Percentiles rank a stretch among this genome's conserved stretches.
These are phyloP conservation scores for Brachypodium distachyon DNA, from an alignment of 202 grass and related monocot species.

Conservation along the genomic window DNA sequence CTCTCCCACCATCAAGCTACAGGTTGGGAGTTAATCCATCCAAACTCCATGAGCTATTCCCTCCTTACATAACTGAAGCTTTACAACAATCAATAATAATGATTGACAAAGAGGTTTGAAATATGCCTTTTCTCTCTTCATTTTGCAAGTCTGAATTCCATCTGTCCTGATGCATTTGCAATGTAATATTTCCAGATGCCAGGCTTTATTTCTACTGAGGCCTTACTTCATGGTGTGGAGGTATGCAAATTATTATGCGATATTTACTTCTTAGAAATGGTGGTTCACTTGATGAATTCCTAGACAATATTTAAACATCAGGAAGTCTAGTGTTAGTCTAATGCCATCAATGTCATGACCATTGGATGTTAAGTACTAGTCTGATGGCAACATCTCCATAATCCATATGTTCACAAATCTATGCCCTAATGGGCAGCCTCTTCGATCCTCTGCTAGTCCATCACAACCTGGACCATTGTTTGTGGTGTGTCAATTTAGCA, in stretches of 20 bases:
- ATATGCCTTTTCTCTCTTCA: not conserved
- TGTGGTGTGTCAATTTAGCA: too few relatives aligned
- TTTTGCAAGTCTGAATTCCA: not conserved
- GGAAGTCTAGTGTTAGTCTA: not conserved
- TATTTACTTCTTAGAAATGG: not conserved
- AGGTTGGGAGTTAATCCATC: constrained; percentile 72
- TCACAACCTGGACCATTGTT: too few relatives aligned
- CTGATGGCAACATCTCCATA: not conserved
- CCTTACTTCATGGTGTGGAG: constrained; percentile 97
- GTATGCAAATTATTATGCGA: constrained; percentile 29
- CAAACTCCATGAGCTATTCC: constrained; percentile 79
- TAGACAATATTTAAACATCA: not conserved
- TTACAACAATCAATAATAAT: constrained; percentile 65
- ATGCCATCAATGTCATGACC: not conserved
- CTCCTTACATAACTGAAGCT: constrained; percentile 72
- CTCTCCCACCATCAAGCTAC: constrained; percentile 87
- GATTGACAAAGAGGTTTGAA: constrained; percentile 77
- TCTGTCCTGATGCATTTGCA: constrained; percentile 9
- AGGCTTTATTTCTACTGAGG: constrained; percentile 69
- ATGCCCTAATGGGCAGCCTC: not conserved
- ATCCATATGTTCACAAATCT: not conserved
- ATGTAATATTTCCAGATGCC: constrained; percentile 58
- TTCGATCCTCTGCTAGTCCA: not conserved
- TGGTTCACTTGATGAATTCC: constrained; percentile 1
- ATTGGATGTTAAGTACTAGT: not conserved